Evolutionary conservation across 805 yeast species (phyloP).

Genomic region (Schwanniomyces sp.): DNA sequence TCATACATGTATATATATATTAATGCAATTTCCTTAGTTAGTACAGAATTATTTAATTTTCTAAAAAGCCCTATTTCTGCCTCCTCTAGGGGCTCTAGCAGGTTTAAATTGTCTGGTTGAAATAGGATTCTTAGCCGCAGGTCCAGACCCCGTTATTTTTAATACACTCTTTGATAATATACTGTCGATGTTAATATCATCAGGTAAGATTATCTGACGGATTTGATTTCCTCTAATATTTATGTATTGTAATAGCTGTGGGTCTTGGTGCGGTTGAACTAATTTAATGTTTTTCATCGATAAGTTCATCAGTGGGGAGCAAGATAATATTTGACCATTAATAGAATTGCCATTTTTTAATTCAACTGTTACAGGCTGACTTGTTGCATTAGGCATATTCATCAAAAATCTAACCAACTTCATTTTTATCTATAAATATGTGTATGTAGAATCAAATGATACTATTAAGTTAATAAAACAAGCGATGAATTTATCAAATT

Average conservation of each 20-base stretch:
- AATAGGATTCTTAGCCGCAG: slow-evolving; percentile 21
- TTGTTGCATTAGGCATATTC: slow-evolving; percentile 63
- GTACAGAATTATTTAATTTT: slow-evolving; percentile 3
- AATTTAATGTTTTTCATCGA: slow-evolving; percentile 77
- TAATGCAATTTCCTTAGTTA: not conserved
- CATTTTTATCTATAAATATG: slow-evolving; percentile 29
- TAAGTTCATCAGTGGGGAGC: slow-evolving; percentile 89
- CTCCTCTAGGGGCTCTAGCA: slow-evolving; percentile 16
- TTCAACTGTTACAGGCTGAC: slow-evolving; percentile 88
- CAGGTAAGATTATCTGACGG: slow-evolving; percentile 81
- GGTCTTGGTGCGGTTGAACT: slow-evolving; percentile 69
- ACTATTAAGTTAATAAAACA: too few relatives aligned
- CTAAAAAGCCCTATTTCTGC: slow-evolving; percentile 29
- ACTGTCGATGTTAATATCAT: slow-evolving; percentile 72
- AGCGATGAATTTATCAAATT: too few relatives aligned
- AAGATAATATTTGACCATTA: slow-evolving; percentile 80
- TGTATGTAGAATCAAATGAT: too few relatives aligned
- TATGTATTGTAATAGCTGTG: slow-evolving; percentile 70
- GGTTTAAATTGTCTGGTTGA: slow-evolving; percentile 11
- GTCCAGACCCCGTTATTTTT: slow-evolving; percentile 45
- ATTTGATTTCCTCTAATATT: slow-evolving; percentile 89
- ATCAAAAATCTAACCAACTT: slow-evolving; percentile 75
- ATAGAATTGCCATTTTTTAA: slow-evolving; percentile 87
- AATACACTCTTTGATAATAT: slow-evolving; percentile 53
- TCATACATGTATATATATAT: slow-evolving; percentile 4